Percentiles rank a stretch among this genome's conserved stretches.
These are phyloP conservation scores for Porcisia deanei DNA, from an alignment of 208 protist genomes.

Conservation along the genomic window DNA sequence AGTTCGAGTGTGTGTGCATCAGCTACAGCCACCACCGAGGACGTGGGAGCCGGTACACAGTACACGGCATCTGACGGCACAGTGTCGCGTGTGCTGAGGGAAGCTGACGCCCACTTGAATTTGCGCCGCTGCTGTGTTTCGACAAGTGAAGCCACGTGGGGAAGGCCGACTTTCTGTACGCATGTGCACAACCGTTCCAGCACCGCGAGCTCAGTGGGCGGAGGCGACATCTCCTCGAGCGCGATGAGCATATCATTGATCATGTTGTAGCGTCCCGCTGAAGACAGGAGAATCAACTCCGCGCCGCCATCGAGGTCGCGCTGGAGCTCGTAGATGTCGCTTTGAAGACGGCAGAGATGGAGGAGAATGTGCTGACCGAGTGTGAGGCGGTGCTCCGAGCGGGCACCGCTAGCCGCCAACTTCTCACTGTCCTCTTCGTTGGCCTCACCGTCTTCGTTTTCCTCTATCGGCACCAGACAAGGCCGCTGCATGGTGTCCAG, in stretches of 20 bases:
- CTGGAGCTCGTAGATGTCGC: conserved; percentile 61
- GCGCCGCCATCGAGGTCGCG: conserved; percentile 70
- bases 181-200: conserved; percentile 31
- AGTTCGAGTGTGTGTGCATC: background rate
- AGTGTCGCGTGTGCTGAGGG: background rate
- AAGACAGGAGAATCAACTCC: conserved; percentile 65
- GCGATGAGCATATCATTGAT: conserved; percentile 69
- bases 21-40: background rate
- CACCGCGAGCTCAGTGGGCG: background rate
- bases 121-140: conserved; percentile 36
- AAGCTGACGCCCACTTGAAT: conserved; percentile 5
- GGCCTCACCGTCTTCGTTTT: conserved; percentile 13
- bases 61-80: conserved; percentile 21
- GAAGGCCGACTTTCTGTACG: conserved; percentile 41
- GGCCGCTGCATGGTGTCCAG: conserved; percentile 28
- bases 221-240: conserved; percentile 42
- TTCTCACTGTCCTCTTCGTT: conserved; percentile 26
- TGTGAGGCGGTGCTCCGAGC: conserved; percentile 25
- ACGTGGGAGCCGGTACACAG: conserved; percentile 1
- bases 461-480: conserved; percentile 6
- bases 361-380: conserved; percentile 67
- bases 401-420: background rate
- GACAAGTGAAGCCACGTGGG: conserved; percentile 49
- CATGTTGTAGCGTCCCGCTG: conserved; percentile 63
- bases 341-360: conserved; percentile 75